These are phyloP conservation scores for Yamadazyma buinensis DNA, from an alignment of 1,139 yeast genomes.

Conservation along the genomic window DNA sequence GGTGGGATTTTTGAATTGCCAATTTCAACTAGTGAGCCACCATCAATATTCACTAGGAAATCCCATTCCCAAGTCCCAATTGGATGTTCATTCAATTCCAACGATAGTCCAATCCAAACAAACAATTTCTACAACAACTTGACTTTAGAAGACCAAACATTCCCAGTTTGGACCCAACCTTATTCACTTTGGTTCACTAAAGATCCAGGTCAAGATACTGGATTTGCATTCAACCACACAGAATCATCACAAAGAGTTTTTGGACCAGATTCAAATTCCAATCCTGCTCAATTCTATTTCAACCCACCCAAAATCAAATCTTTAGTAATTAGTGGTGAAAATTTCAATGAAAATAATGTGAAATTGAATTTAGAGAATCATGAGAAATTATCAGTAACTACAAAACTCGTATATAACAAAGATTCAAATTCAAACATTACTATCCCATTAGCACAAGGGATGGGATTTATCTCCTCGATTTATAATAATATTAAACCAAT, in stretches of 20 bases:
- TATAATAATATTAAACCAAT: conserved; percentile 54
- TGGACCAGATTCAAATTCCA: conserved; percentile 39
- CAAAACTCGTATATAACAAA: conserved; percentile 13
- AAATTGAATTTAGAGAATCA: conserved; percentile 25
- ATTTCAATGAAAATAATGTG: conserved; percentile 19
- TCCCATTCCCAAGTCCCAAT: conserved; percentile 28
- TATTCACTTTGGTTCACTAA: conserved; percentile 43
- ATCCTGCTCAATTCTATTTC: conserved; percentile 42
- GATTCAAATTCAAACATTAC: conserved; percentile 17
- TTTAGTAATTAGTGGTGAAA: conserved; percentile 34
- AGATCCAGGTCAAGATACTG: conserved; percentile 36
- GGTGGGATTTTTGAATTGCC: conserved; percentile 19
- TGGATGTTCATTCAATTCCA: conserved; percentile 22
- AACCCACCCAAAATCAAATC: conserved; percentile 46
- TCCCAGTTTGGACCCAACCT: conserved; percentile 47
- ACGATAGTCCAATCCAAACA: conserved; percentile 37
- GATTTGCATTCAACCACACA: conserved; percentile 44
- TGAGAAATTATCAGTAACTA: conserved; percentile 32
- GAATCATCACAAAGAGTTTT: conserved; percentile 38
- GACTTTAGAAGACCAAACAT: conserved; percentile 42
- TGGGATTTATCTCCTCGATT: conserved; percentile 67
- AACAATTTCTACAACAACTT: conserved; percentile 44
- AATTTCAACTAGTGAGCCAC: conserved; percentile 25
- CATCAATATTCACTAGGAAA: conserved; percentile 20
- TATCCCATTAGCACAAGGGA: conserved; percentile 49